These are phyloP conservation scores for Paradendryphiella salina DNA, from an alignment of 2,329 filamentous ascomycete species.

Conservation along the genomic window DNA sequence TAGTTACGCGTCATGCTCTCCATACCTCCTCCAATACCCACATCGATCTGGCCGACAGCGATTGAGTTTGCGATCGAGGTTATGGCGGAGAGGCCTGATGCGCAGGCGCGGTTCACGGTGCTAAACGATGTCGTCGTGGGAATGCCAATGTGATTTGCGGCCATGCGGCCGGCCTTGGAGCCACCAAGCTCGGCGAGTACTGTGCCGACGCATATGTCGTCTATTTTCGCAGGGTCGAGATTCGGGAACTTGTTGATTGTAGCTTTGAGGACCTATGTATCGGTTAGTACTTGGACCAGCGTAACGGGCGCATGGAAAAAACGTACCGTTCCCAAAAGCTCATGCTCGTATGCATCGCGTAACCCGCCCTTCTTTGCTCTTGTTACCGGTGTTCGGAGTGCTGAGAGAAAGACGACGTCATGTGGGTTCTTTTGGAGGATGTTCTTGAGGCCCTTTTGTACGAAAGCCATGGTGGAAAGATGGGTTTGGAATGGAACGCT, in stretches of 20 bases:
- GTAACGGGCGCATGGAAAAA: conserved; percentile 44
- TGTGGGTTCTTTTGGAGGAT: conserved; percentile 77
- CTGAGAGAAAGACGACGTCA: conserved; percentile 86
- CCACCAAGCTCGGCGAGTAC: conserved; percentile 91
- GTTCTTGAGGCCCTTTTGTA: conserved; percentile 68
- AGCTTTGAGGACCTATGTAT: conserved; percentile 59
- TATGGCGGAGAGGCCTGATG: conserved; percentile 75
- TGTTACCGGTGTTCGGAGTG: conserved; percentile 86
- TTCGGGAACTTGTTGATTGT: conserved; percentile 73
- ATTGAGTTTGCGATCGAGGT: conserved; percentile 75
- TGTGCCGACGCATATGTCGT: conserved; percentile 85
- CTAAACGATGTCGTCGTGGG: conserved; percentile 73
- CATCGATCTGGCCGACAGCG: conserved; percentile 69
- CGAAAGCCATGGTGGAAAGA: conserved; percentile 48
- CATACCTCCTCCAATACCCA: conserved; percentile 85
- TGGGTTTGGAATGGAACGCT: conserved; percentile 17
- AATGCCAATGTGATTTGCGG: conserved; percentile 80
- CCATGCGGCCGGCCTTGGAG: conserved; percentile 88
- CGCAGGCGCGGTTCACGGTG: conserved; percentile 88
- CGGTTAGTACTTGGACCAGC: conserved; percentile 21
- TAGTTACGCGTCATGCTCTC: conserved; percentile 97
- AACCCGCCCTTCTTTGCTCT: conserved; percentile 81
- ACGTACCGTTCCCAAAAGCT: conserved; percentile 69
- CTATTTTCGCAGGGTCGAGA: conserved; percentile 68
- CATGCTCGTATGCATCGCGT: conserved; percentile 87